phyloP scores from a whole-genome alignment of 176 grass and related monocot species.

The Hordeum marinum region DNA sequence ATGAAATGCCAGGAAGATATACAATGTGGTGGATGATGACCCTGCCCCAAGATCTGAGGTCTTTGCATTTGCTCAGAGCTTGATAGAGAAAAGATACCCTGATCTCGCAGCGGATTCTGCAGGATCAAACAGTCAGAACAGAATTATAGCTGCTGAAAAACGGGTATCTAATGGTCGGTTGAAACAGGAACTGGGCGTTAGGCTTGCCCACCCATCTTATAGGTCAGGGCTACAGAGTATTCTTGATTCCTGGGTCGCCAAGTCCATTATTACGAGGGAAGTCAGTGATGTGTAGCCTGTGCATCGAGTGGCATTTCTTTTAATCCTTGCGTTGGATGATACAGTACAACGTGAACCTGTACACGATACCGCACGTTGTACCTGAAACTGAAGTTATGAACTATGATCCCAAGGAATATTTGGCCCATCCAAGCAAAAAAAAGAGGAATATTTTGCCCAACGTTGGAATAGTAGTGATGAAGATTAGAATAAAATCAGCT shows the following conservation, averaged over 20 bases:
- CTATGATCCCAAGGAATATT: background rate
- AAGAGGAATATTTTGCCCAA: background rate
- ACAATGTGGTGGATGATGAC: conserved; percentile 90
- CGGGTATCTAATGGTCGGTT: conserved; percentile 62
- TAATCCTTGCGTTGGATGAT: background rate
- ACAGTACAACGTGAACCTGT: background rate
- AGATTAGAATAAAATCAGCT: background rate
- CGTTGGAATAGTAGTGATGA: background rate
- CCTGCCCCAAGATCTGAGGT: conserved; percentile 70
- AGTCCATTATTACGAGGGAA: background rate
- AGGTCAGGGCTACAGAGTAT: conserved; percentile 69
- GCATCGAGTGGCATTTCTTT: background rate
- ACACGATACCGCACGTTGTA: background rate
- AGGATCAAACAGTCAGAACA: background rate
- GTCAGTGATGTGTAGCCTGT: background rate
- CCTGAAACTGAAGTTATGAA: background rate
- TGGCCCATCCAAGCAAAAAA: too few relatives aligned
- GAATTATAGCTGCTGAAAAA: conserved; percentile 46
- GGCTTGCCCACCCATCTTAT: conserved; percentile 57
- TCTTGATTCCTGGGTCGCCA: conserved; percentile 41
- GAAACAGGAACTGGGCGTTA: conserved; percentile 64
- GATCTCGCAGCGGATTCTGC: conserved; percentile 23
- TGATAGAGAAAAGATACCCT: conserved; percentile 56
- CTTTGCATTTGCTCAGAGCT: conserved; percentile 64
- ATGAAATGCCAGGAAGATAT: conserved; percentile 52